Evolutionary conservation across 2,329 filamentous ascomycete species (phyloP).

Genomic region (Xylaria sp.): DNA sequence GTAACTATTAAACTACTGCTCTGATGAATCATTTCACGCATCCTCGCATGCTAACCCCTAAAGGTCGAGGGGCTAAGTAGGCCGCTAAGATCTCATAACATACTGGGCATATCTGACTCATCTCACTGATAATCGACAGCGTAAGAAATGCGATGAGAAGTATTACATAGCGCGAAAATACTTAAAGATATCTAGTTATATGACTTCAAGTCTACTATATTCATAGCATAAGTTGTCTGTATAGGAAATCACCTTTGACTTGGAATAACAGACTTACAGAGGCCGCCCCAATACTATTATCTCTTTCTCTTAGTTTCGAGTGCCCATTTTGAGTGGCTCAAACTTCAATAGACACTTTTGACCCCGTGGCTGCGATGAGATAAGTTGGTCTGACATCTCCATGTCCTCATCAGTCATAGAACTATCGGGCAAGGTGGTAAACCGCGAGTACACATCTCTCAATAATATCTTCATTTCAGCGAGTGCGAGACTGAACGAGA

Average conservation of each 20-base stretch:
- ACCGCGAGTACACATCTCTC: constrained; percentile 70
- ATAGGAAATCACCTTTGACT: not conserved
- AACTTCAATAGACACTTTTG: constrained; percentile 69
- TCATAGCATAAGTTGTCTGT: not conserved
- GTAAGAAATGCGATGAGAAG: not conserved
- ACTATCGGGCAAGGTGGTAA: constrained; percentile 64
- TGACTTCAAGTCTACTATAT: not conserved
- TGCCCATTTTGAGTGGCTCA: constrained; percentile 23
- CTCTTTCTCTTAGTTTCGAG: not conserved
- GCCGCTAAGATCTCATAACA: not conserved
- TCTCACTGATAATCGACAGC: not conserved
- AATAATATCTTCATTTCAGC: constrained; percentile 76
- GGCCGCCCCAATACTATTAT: not conserved
- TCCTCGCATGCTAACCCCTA: not conserved
- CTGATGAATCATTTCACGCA: not conserved
- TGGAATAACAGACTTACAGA: not conserved
- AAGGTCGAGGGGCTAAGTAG: not conserved
- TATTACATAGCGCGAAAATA: not conserved
- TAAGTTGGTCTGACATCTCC: constrained; percentile 74
- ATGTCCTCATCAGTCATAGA: constrained; percentile 67
- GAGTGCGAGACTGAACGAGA: constrained; percentile 64
- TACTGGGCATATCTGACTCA: not conserved
- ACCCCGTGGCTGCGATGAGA: constrained; percentile 70
- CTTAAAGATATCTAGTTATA: not conserved
- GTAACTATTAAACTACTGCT: not conserved